Conservation (phyloP, 768 basidiomycete species). For the Boletus eberwhitei region DNA sequence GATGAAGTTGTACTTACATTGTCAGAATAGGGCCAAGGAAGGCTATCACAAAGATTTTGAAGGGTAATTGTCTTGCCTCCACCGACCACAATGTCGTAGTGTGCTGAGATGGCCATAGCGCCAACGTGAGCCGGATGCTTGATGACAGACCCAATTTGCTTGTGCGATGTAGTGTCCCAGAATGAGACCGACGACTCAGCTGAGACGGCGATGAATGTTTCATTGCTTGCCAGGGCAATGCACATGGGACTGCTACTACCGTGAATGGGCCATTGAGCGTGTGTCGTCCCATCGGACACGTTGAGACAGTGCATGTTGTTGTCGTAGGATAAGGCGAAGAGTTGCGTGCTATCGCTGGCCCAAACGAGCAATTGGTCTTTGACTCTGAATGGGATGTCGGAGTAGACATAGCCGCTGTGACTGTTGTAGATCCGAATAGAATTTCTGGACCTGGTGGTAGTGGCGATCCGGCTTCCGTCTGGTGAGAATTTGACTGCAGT, state of each 20-base stretch:
- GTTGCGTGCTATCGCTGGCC: neutral
- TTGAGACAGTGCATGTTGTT: slow-evolving; percentile 1
- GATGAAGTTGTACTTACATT: neutral
- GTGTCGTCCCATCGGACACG: neutral
- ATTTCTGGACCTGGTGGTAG: neutral
- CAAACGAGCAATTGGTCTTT: slow-evolving; percentile 8
- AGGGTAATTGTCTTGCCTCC: neutral
- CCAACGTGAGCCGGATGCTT: neutral
- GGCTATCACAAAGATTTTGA: neutral
- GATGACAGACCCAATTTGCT: slow-evolving; percentile 7
- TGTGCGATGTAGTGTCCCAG: slow-evolving; percentile 10
- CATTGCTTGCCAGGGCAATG: slow-evolving; percentile 4
- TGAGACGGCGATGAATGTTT: slow-evolving; percentile 1
- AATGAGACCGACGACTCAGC: slow-evolving; percentile 4
- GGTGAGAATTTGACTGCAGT: slow-evolving; percentile 10
- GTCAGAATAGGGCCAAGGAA: neutral
- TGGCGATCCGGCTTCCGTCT: slow-evolving; percentile 8
- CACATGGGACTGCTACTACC: neutral
- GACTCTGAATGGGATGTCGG: neutral
- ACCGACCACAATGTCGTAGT: slow-evolving; percentile 2
- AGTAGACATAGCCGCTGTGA: neutral
- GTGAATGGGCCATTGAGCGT: slow-evolving; percentile 7
- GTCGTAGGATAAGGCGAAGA: slow-evolving; percentile 1
- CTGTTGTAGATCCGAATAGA: slow-evolving; percentile 3
- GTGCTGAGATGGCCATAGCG: slow-evolving; percentile 4